phyloP scores from a whole-genome alignment of 1,284 basidiomycete genomes.

The Limonomyces culmigenus region DNA sequence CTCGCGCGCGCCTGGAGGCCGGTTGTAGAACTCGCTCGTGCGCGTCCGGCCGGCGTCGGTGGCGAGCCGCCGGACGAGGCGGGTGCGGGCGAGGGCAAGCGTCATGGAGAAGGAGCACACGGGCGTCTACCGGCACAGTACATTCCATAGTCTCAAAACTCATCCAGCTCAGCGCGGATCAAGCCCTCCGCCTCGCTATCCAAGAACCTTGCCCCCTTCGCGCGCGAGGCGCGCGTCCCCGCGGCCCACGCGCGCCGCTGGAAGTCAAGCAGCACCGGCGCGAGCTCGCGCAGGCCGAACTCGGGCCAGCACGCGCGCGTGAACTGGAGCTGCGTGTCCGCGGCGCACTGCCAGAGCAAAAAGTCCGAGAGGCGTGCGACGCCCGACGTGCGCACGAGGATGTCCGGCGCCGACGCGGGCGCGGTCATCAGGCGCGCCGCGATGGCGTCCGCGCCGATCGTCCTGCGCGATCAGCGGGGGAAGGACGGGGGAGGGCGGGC shows the following conservation, averaged over 20 bases:
- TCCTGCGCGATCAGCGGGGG: too few relatives aligned
- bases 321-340: constrained; percentile 85
- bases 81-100: too few relatives aligned
- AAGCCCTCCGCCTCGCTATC: too few relatives aligned
- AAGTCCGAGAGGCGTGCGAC: constrained; percentile 87
- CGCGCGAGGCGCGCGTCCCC: too few relatives aligned
- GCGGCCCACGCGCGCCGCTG: constrained; percentile 61
- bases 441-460: constrained; percentile 51
- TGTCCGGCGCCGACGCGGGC: constrained; percentile 56
- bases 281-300: constrained; percentile 76
- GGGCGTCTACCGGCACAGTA: too few relatives aligned
- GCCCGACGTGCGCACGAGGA: constrained; percentile 85
- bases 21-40: background rate
- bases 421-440: constrained; percentile 52
- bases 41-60: background rate
- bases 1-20: background rate
- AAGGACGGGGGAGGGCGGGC: constrained; percentile 9
- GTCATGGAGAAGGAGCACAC: too few relatives aligned
- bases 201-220: too few relatives aligned
- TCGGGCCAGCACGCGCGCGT: constrained; percentile 88
- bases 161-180: too few relatives aligned
- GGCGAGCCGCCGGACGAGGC: background rate
- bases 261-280: constrained; percentile 75
- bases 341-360: constrained; percentile 84
- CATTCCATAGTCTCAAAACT: too few relatives aligned